A percentile compares a stretch with the other conserved stretches of the same genome.
Conservation (phyloP, 805 yeast genomes). For the Nakazawaea sp. region DNA sequence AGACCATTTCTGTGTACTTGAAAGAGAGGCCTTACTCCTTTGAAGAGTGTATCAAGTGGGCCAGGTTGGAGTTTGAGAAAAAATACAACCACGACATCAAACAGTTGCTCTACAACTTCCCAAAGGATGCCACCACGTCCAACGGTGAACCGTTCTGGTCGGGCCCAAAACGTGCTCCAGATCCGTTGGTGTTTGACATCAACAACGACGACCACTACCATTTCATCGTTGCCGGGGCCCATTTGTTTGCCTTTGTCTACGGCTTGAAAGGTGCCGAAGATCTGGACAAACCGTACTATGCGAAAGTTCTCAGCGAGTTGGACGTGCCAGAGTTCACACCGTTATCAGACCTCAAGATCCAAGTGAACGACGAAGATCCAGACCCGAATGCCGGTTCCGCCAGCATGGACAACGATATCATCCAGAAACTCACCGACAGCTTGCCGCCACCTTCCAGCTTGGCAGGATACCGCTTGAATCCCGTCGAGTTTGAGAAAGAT, state of each 20-base stretch:
- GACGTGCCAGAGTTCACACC: conserved; percentile 67
- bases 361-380: conserved; percentile 80
- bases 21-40: conserved; percentile 80
- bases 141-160: conserved; percentile 96
- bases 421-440: conserved; percentile 62
- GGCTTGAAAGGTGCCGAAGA: conserved; percentile 74
- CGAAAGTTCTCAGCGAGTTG: conserved; percentile 42
- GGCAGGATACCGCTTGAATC: conserved; percentile 79
- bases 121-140: conserved; percentile 86
- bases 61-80: conserved; percentile 79
- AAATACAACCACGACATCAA: conserved; percentile 80
- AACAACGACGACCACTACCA: conserved; percentile 71
- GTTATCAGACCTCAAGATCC: conserved; percentile 68
- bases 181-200: conserved; percentile 72
- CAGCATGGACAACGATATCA: conserved; percentile 51
- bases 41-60: conserved; percentile 95
- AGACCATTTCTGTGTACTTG: conserved; percentile 71
- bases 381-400: conserved; percentile 61
- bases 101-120: conserved; percentile 91
- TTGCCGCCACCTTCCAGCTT: conserved; percentile 85
- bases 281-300: conserved; percentile 41
- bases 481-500: conserved; percentile 97
- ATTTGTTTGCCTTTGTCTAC: conserved; percentile 82
- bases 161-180: conserved; percentile 95
- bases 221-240: conserved; percentile 85